Conservation (phyloP, 176 grass and related monocot genomes). For the Raddia guianensis region DNA sequence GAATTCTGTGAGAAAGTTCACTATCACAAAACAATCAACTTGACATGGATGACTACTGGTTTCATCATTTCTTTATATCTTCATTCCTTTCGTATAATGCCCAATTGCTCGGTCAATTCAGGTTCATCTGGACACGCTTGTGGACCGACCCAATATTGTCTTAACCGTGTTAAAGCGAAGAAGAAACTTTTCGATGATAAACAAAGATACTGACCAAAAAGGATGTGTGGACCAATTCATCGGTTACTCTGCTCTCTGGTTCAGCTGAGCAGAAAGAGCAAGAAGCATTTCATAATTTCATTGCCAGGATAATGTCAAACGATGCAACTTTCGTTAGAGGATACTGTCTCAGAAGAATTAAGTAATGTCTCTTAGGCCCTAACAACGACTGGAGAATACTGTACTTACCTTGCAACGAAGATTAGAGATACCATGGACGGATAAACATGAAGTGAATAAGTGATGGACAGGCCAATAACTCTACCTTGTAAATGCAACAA, state of each 20-base stretch:
- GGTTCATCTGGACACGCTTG: neutral
- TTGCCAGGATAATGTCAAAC: constrained; percentile 5
- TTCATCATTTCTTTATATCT: neutral
- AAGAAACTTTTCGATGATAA: neutral
- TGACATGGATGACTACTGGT: neutral
- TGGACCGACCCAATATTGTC: constrained; percentile 31
- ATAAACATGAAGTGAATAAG: constrained; percentile 19
- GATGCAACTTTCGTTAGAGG: neutral
- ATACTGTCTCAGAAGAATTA: neutral
- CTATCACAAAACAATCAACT: neutral
- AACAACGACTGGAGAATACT: constrained; percentile 17
- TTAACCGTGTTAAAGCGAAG: neutral
- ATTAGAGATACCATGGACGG: neutral
- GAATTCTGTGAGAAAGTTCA: neutral
- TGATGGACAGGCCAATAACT: neutral
- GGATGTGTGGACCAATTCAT: constrained; percentile 32
- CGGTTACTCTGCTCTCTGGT: neutral
- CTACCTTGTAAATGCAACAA: constrained; percentile 37
- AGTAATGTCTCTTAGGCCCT: neutral
- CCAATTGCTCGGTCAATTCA: neutral
- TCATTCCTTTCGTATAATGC: neutral
- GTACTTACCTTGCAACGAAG: neutral
- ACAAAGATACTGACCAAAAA: neutral
- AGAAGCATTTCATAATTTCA: constrained; percentile 5
- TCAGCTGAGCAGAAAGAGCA: constrained; percentile 1